Base-by-base conservation (phyloP, 2,329 filamentous ascomycete species). In the Dothideomycetes sp. region DNA sequence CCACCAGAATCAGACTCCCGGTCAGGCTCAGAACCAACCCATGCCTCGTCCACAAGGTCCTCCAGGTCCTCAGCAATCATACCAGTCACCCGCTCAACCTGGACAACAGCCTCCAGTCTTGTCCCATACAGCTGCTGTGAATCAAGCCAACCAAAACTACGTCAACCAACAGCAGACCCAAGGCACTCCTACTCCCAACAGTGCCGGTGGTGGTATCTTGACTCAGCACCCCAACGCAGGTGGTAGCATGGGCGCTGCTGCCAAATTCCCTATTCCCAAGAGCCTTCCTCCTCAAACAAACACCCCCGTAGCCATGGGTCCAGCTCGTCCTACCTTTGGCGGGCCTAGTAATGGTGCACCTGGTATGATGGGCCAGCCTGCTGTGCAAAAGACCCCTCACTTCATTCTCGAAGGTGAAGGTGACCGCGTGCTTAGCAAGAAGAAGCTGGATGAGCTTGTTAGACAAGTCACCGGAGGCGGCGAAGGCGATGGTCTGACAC, bases 401-500 rank as follows among this genome's bases (percentile, higher is more conserved):
- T 94, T 85, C 60, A 84, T 85, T 43, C 79, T 95, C 44, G 89
- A 96, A 58, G 84, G 85, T 20, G 88, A 94, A 57, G 87, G 86
- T 18, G 87, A 95, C 54, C 81, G 88, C 30, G 83, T 98, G 1
- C 70, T 98, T n/a, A 93, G 83, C 66, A 95, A 95, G 75, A 93
- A 94, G 67, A 96, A 94, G 66, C 73, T 98, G 28, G 88, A 98
- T 56, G 89, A 95, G 59, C 73, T 98, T 25, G 88, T 96, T 7
- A 78, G 88, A 36, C 89, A 96, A 63, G 87, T 96, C 45, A 94
- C 86, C 24, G 88, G 88, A 40, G 82, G 82, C 8, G 80, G 78
- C 18, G 81, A 84, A 47, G 70, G 75, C n/a, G 73, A 77, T 33
- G 79, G 78, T 46, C 67, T 96, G 49, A 85, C 85, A 19, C 85